These are phyloP conservation scores for Saccharomycopsis fodiens DNA, from an alignment of 805 yeast genomes.

Conservation along the genomic window DNA sequence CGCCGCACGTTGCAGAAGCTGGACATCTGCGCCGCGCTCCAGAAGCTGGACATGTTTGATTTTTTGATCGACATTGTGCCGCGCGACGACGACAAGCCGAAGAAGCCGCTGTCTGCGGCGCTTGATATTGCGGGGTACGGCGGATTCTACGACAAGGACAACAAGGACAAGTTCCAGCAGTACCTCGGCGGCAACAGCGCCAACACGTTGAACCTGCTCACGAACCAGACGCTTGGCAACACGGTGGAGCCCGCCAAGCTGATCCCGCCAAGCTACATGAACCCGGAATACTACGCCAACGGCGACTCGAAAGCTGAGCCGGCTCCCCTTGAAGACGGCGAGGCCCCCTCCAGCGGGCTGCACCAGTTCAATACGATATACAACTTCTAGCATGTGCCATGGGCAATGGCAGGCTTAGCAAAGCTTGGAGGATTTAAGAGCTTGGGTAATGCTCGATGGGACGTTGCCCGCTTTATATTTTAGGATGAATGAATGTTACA, in stretches of 20 bases:
- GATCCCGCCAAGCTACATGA: background rate
- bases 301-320: background rate
- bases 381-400: background rate
- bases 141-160: constrained; percentile 11
- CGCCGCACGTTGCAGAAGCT: constrained; percentile 89
- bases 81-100: constrained; percentile 60
- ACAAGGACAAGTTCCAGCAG: constrained; percentile 6
- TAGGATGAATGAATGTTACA: too few species aligned
- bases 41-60: constrained; percentile 95
- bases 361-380: background rate
- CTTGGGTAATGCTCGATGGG: too few species aligned
- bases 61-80: constrained; percentile 95
- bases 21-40: constrained; percentile 92
- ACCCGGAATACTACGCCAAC: background rate
- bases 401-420: too few species aligned
- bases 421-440: too few species aligned
- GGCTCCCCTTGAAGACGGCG: background rate
- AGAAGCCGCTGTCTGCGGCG: background rate
- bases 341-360: background rate
- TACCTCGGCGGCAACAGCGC: background rate
- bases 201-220: constrained; percentile 13
- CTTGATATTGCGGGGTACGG: background rate
- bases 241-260: background rate
- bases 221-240: constrained; percentile 8
- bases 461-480: too few species aligned